phyloP scores from a whole-genome alignment of 345 rosid species.

The Salix arbutifolia region DNA sequence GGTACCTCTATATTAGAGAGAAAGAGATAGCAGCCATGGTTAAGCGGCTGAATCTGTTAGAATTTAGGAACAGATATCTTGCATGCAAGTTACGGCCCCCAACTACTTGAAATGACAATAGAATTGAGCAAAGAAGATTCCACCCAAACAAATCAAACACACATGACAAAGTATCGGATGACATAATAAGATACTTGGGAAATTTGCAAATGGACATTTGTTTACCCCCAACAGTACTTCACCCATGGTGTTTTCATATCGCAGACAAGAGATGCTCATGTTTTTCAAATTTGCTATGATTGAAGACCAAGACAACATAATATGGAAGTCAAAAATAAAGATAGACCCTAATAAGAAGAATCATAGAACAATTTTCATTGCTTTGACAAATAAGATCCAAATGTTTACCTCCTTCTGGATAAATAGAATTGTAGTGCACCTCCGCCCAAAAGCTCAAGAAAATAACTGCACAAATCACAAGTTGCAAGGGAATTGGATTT shows the following conservation, averaged over 20 bases:
- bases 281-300: background rate
- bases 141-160: too few relatives aligned
- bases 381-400: background rate
- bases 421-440: constrained; percentile 93
- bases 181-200: too few relatives aligned
- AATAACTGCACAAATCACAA: constrained; percentile 47
- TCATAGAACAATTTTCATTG: background rate
- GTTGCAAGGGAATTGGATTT: background rate
- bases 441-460: constrained; percentile 96
- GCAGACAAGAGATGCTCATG: too few relatives aligned
- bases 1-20: constrained; percentile 30
- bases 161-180: too few relatives aligned
- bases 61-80: background rate
- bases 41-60: background rate
- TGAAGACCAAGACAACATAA: background rate
- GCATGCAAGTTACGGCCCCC: too few relatives aligned
- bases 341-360: background rate
- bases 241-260: background rate
- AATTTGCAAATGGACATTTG: too few relatives aligned
- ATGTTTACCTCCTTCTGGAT: constrained; percentile 74
- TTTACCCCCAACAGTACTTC: background rate
- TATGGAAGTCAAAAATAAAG: background rate
- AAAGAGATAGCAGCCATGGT: background rate
- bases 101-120: too few relatives aligned
- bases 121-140: too few relatives aligned